Conservation (phyloP, 352 stramenopile species). For the Phytophthora tubulina region DNA sequence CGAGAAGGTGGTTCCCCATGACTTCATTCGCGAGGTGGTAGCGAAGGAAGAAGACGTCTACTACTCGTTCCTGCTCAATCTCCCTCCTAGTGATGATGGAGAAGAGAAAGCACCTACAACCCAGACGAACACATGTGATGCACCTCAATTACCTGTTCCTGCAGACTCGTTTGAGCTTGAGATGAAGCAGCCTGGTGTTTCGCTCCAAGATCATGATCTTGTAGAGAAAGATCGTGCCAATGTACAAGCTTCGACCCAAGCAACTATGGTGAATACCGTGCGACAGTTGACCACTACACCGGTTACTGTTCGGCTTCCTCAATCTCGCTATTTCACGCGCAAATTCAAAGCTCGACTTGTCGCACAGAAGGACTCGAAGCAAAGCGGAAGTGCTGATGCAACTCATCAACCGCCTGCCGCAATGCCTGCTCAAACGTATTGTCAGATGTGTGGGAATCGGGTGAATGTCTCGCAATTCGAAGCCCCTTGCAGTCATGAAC, state of each 20-base stretch:
- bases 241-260: neutral
- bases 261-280: neutral
- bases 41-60: conserved; percentile 50
- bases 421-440: neutral
- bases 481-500: conserved; percentile 31
- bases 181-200: conserved; percentile 13
- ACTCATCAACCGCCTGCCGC: neutral
- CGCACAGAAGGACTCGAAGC: neutral
- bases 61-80: conserved; percentile 48
- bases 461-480: neutral
- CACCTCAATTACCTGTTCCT: neutral
- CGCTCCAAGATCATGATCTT: neutral
- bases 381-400: neutral
- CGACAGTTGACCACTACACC: neutral
- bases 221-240: neutral
- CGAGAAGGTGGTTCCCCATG: conserved; percentile 35
- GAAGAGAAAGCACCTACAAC: neutral
- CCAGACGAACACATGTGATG: neutral
- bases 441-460: conserved; percentile 19
- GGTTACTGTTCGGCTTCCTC: neutral
- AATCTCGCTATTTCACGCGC: conserved; percentile 25
- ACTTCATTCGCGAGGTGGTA: conserved; percentile 43
- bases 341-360: neutral
- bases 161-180: conserved; percentile 2
- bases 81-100: neutral